Percentiles rank a stretch among this genome's conserved stretches.
These are phyloP conservation scores for Phytopythium litorale DNA, from an alignment of 352 stramenopile species.

Conservation along the genomic window DNA sequence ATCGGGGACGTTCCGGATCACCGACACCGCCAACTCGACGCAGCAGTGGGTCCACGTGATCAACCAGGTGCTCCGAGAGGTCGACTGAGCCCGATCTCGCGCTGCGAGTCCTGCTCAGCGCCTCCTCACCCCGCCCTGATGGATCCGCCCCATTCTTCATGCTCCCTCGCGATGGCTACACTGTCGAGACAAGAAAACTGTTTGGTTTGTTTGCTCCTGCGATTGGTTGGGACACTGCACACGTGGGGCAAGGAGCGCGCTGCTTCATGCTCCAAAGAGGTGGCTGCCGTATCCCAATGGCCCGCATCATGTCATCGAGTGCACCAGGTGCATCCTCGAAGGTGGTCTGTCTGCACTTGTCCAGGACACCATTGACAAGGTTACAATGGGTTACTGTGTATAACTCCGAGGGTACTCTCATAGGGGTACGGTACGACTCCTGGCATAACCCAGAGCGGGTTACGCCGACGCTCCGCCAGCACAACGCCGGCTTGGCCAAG, in stretches of 20 bases:
- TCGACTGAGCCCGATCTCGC: not conserved
- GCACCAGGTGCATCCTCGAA: no score
- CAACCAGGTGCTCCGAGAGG: constrained; percentile 20
- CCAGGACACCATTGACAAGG: no score
- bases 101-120: not conserved
- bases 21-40: constrained; percentile 51
- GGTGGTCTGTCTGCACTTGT: no score
- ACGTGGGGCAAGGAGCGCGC: not conserved
- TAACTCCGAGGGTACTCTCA: no score
- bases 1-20: constrained; percentile 57
- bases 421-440: no score
- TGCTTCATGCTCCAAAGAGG: no score
- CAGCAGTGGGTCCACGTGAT: constrained; percentile 63
- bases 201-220: not conserved
- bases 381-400: no score
- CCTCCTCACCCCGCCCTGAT: not conserved
- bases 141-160: not conserved
- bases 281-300: not conserved
- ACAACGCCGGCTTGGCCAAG: not conserved
- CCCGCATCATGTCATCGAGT: no score
- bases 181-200: not conserved
- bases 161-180: not conserved
- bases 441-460: not conserved
- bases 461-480: not conserved
- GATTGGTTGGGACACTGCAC: not conserved